Percentiles rank a stretch among this genome's conserved stretches.
Conservation (phyloP, 768 basidiomycete species). For the Podaxis mareebaensis region DNA sequence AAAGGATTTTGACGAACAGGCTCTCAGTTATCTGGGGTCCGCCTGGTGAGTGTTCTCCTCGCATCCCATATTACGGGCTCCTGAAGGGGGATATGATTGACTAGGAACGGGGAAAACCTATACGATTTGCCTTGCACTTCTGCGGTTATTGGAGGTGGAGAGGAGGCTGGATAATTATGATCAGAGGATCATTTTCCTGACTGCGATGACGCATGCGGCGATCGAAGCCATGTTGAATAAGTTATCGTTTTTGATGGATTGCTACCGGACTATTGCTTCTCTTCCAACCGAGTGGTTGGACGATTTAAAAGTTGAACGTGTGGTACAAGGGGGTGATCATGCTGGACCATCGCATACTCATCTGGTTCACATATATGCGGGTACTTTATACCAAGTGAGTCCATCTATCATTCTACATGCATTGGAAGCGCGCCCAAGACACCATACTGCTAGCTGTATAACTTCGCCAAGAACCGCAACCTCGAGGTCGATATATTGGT, state of each 20-base stretch:
- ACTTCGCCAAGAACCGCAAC: conserved; percentile 41
- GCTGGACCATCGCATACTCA: conserved; percentile 31
- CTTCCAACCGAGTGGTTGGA: conserved; percentile 43
- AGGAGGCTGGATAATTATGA: conserved; percentile 28
- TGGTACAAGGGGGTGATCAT: conserved; percentile 42
- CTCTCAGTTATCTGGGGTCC: conserved; percentile 54
- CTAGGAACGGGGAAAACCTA: conserved; percentile 56
- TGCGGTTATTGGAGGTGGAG: conserved; percentile 46
- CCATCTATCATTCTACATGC: not conserved
- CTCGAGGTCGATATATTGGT: conserved; percentile 45
- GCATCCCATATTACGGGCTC: not conserved
- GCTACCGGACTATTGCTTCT: conserved; percentile 36
- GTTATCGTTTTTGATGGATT: conserved; percentile 35
- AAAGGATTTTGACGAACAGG: conserved; percentile 42
- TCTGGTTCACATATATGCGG: conserved; percentile 41
- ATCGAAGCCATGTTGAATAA: conserved; percentile 50
- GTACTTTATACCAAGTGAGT: conserved; percentile 49
- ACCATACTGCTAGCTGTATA: conserved; percentile 38
- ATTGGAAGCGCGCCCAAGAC: not conserved
- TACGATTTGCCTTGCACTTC: conserved; percentile 46
- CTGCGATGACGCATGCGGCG: conserved; percentile 54
- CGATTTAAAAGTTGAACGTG: conserved; percentile 41
- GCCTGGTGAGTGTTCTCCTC: conserved; percentile 34
- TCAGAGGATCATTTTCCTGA: conserved; percentile 44
- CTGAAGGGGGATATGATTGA: not conserved